These are phyloP conservation scores for Globisporangium emineosum DNA, from an alignment of 352 stramenopile species.

Conservation along the genomic window DNA sequence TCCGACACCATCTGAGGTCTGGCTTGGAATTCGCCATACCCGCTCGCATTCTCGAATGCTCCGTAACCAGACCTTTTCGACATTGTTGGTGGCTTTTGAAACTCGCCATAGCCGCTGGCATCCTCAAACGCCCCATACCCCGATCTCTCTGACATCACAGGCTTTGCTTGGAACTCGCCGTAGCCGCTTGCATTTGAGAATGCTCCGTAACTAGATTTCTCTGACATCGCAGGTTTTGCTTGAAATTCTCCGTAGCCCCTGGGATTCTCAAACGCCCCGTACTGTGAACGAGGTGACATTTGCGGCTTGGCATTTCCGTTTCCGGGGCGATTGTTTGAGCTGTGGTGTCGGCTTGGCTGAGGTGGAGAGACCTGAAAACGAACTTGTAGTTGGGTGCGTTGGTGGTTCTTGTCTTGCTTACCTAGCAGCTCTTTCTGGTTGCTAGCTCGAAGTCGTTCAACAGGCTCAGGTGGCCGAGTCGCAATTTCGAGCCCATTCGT, in stretches of 20 bases:
- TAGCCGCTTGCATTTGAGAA: constrained; percentile 30
- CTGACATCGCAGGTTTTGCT: constrained; percentile 7
- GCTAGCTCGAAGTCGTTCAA: constrained; percentile 2
- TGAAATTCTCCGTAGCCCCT: constrained; percentile 37
- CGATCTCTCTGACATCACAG: constrained; percentile 12
- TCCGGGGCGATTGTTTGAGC: not conserved
- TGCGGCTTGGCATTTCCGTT: not conserved
- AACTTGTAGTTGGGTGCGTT: not conserved
- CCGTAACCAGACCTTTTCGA: constrained; percentile 27
- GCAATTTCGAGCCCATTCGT: constrained; percentile 45
- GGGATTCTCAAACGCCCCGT: constrained; percentile 30
- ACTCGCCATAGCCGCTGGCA: constrained; percentile 37
- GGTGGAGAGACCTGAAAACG: constrained; percentile 11
- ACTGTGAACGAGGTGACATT: constrained; percentile 13
- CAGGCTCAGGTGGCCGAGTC: constrained; percentile 17
- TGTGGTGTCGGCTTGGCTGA: not conserved
- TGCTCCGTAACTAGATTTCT: constrained; percentile 26
- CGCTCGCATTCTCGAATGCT: constrained; percentile 33
- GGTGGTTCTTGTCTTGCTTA: not conserved
- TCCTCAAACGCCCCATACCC: constrained; percentile 35
- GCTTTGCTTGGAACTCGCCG: constrained; percentile 19
- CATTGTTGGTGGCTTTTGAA: constrained; percentile 8
- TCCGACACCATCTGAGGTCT: constrained; percentile 10
- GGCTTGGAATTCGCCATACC: constrained; percentile 26
- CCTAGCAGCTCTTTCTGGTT: not conserved